A percentile compares a stretch with the other conserved stretches of the same genome.
These are phyloP conservation scores for Cutaneotrichosporon sp. DNA, from an alignment of 1,284 basidiomycete species.

Conservation along the genomic window DNA sequence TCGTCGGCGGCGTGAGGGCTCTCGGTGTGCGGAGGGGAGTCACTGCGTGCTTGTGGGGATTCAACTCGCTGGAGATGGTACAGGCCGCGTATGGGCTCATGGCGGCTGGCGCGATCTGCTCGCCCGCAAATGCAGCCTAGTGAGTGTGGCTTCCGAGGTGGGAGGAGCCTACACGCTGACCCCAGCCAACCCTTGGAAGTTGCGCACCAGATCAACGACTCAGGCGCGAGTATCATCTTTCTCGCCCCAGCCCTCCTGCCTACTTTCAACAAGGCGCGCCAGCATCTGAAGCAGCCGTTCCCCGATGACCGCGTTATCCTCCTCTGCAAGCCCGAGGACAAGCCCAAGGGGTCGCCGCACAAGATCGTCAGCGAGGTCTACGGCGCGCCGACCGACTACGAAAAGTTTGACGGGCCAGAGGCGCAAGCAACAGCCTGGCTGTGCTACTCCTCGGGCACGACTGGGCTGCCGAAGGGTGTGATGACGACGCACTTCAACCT, in stretches of 20 bases:
- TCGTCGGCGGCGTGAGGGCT: slow-evolving; percentile 55
- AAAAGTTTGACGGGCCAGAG: slow-evolving; percentile 12
- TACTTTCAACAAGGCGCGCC: slow-evolving; percentile 25
- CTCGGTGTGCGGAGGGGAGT: slow-evolving; percentile 32
- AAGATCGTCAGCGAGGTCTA: slow-evolving; percentile 12
- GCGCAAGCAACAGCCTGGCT: slow-evolving; percentile 35
- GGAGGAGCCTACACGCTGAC: background rate
- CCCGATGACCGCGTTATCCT: slow-evolving; percentile 29
- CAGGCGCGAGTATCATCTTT: slow-evolving; percentile 56
- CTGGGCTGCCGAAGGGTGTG: slow-evolving; percentile 46
- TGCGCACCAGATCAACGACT: slow-evolving; percentile 51
- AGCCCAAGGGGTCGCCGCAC: slow-evolving; percentile 2
- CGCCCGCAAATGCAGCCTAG: slow-evolving; percentile 41
- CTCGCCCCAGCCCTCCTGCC: slow-evolving; percentile 55
- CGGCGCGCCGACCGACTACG: slow-evolving; percentile 8
- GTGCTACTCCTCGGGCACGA: slow-evolving; percentile 64
- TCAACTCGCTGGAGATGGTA: slow-evolving; percentile 61
- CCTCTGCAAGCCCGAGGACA: slow-evolving; percentile 10
- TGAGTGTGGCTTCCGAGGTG: slow-evolving; percentile 18
- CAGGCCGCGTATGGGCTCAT: slow-evolving; percentile 57
- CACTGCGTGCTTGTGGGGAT: slow-evolving; percentile 39
- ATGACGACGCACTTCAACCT: slow-evolving; percentile 64
- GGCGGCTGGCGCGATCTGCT: slow-evolving; percentile 32
- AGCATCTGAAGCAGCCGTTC: slow-evolving; percentile 11
- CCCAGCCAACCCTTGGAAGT: slow-evolving; percentile 33